Evolutionary conservation across 345 rosid genomes (phyloP).

Genomic region (Brassica napus): Da-Ae NC_063442.1:1543001-1543500

Average conservation of each 20-base stretch:
- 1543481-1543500: not conserved
- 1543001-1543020: too few species aligned
- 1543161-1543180: not conserved
- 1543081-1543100: not conserved
- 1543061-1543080: not conserved
- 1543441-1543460: not conserved
- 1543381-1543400: not conserved
- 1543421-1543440: not conserved
- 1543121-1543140: not conserved
- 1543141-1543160: not conserved
- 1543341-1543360: not conserved
- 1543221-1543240: not conserved
- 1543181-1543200: not conserved
- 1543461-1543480: not conserved
- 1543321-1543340: not conserved
- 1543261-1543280: not conserved
- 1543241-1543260: not conserved
- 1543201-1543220: not conserved
- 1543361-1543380: not conserved
- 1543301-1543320: not conserved
- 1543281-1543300: not conserved
- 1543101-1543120: not conserved
- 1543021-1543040: too few species aligned
- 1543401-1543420: not conserved
- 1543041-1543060: too few species aligned